phyloP scores from a whole-genome alignment of 2,329 filamentous ascomycete species.

The Venturia aucupariae region DNA sequence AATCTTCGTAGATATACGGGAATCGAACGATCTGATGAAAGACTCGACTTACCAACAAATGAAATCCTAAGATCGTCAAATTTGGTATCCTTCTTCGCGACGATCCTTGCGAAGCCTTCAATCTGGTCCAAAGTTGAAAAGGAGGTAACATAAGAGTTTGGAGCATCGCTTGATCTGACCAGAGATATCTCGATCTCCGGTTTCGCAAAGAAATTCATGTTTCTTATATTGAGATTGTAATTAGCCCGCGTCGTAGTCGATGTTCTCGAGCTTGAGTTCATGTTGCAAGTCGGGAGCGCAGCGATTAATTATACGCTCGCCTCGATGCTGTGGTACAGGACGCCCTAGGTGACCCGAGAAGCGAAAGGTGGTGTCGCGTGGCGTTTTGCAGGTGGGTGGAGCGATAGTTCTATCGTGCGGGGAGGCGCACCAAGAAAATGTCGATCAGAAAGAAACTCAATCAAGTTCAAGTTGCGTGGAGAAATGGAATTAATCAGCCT shows the following conservation, averaged over 20 bases:
- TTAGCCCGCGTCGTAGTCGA: background rate
- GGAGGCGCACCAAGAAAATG: background rate
- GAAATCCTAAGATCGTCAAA: constrained; percentile 52
- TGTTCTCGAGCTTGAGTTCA: background rate
- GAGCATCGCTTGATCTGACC: constrained; percentile 23
- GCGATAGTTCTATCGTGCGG: background rate
- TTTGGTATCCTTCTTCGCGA: constrained; percentile 40
- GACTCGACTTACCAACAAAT: constrained; percentile 40
- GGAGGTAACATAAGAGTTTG: constrained; percentile 31
- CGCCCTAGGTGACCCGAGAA: background rate
- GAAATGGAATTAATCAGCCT: no score
- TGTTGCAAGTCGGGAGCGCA: background rate
- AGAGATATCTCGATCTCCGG: constrained; percentile 33
- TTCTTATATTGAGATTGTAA: constrained; percentile 13
- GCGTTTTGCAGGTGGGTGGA: background rate
- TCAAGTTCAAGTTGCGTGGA: background rate
- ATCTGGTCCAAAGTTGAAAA: constrained; percentile 51
- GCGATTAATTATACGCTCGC: background rate
- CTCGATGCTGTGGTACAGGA: background rate
- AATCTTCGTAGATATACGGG: background rate
- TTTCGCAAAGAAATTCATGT: constrained; percentile 14
- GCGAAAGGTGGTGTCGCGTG: background rate
- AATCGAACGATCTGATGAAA: background rate
- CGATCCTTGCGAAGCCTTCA: constrained; percentile 44
- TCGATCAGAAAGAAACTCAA: background rate